Evolutionary conservation across 208 protist genomes (phyloP).

Genomic region (Trichomonas vaginalis): DNA sequence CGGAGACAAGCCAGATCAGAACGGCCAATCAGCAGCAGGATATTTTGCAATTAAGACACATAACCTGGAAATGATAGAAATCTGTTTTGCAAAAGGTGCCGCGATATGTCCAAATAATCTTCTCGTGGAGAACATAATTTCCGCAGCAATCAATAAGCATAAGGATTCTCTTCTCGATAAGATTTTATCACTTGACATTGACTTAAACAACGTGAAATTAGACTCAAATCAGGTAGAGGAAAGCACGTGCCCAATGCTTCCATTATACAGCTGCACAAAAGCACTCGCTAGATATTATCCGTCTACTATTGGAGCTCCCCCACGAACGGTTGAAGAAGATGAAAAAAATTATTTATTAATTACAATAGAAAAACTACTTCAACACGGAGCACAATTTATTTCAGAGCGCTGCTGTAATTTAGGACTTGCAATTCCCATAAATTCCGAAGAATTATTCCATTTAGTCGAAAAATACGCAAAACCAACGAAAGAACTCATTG

Average conservation of each 20-base stretch:
- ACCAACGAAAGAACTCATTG: neutral
- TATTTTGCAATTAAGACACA: neutral
- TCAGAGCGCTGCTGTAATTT: neutral
- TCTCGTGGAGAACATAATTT: neutral
- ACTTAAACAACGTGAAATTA: neutral
- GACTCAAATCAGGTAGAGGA: neutral
- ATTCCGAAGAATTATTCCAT: neutral
- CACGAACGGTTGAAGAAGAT: neutral
- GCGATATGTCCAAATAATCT: neutral
- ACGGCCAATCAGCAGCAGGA: neutral
- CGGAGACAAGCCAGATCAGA: neutral
- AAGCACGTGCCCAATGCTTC: neutral
- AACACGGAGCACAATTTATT: neutral
- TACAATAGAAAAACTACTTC: neutral
- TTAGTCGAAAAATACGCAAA: neutral
- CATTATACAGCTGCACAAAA: neutral
- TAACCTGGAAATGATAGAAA: neutral
- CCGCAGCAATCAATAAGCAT: neutral
- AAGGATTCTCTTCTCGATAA: neutral
- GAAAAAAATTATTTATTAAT: neutral
- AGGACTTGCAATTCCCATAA: neutral
- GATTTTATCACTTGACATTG: neutral
- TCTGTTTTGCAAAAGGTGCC: neutral
- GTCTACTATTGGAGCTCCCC: neutral
- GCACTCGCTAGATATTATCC: neutral